phyloP scores from a whole-genome alignment of 495 filamentous ascomycete genomes.

The Sporormia fimetaria region DNA sequence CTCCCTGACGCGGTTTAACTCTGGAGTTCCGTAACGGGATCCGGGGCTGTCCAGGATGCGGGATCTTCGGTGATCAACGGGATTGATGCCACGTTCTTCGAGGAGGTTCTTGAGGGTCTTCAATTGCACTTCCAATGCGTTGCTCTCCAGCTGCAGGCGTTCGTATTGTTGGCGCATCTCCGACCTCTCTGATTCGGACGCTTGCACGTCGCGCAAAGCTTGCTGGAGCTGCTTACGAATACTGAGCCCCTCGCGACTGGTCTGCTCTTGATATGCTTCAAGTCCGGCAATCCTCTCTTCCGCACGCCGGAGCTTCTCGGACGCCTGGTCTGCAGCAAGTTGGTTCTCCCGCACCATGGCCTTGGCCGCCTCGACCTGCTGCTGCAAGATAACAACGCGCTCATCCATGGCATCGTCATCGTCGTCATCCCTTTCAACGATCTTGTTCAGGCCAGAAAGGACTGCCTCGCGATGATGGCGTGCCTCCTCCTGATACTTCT shows the following conservation, averaged over 20 bases:
- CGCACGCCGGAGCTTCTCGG: slow-evolving; percentile 78
- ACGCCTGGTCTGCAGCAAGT: slow-evolving; percentile 74
- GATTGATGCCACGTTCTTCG: slow-evolving; percentile 67
- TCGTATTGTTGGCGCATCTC: slow-evolving; percentile 70
- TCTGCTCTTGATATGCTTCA: slow-evolving; percentile 93
- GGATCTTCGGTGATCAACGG: slow-evolving; percentile 44
- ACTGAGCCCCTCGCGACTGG: slow-evolving; percentile 79
- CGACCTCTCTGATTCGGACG: slow-evolving; percentile 59
- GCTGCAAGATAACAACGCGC: slow-evolving; percentile 64
- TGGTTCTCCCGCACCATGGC: slow-evolving; percentile 75
- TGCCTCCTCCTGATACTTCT: slow-evolving; percentile 77
- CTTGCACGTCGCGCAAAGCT: slow-evolving; percentile 67
- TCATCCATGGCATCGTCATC: slow-evolving; percentile 53
- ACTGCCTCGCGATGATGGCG: slow-evolving; percentile 75
- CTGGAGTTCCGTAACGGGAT: slow-evolving; percentile 65
- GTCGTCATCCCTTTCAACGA: slow-evolving; percentile 42
- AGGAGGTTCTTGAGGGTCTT: slow-evolving; percentile 86
- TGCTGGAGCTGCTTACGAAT: slow-evolving; percentile 81
- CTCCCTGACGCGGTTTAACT: slow-evolving; percentile 69
- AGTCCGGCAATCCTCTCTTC: slow-evolving; percentile 94
- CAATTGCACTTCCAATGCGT: slow-evolving; percentile 82
- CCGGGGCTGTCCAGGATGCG: slow-evolving; percentile 50
- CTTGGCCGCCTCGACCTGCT: slow-evolving; percentile 67
- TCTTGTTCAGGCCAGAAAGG: slow-evolving; percentile 67
- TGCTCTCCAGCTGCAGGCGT: slow-evolving; percentile 74